Evolutionary conservation across 768 basidiomycete genomes (phyloP).

Genomic region (Rhodotorula graminis): DNA sequence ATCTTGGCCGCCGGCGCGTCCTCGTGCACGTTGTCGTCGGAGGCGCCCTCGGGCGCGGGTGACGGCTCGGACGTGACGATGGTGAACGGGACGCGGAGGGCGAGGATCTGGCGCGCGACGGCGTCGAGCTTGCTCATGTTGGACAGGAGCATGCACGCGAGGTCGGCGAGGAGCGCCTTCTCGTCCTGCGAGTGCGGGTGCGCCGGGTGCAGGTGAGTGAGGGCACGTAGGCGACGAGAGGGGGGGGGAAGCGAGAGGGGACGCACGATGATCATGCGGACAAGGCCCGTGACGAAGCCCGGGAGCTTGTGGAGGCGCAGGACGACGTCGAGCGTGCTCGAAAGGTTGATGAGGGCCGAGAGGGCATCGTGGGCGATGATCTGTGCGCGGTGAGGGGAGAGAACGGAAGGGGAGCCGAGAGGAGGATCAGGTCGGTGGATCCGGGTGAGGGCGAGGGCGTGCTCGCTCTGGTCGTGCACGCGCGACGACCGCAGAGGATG

Average conservation of each 20-base stretch:
- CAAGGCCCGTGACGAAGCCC: conserved; percentile 70
- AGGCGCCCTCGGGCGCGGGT: conserved; percentile 10
- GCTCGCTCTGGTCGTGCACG: too few species aligned
- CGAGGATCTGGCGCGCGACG: conserved; percentile 62
- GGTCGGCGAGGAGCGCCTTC: conserved; percentile 82
- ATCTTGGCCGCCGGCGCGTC: neutral
- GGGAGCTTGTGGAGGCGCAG: conserved; percentile 59
- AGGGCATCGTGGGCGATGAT: conserved; percentile 88
- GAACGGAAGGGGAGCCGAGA: too few species aligned
- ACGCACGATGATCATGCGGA: conserved; percentile 83
- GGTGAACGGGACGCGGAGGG: conserved; percentile 61
- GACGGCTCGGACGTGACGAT: conserved; percentile 23
- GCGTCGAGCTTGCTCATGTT: conserved; percentile 75
- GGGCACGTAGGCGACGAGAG: neutral
- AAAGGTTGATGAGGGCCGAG: conserved; percentile 85
- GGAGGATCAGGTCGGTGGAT: neutral
- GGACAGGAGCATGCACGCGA: conserved; percentile 95
- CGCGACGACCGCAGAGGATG: neutral
- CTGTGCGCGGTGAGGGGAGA: conserved; percentile 9
- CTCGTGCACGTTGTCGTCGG: neutral
- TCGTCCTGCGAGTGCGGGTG: conserved; percentile 60
- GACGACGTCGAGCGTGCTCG: conserved; percentile 70
- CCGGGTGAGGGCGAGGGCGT: too few species aligned
- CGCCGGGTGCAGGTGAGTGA: conserved; percentile 1
- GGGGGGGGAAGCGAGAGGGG: neutral